Base-by-base conservation (phyloP, 192 early-diverging fungal genomes). In the Backusella psychrophila region DNA sequence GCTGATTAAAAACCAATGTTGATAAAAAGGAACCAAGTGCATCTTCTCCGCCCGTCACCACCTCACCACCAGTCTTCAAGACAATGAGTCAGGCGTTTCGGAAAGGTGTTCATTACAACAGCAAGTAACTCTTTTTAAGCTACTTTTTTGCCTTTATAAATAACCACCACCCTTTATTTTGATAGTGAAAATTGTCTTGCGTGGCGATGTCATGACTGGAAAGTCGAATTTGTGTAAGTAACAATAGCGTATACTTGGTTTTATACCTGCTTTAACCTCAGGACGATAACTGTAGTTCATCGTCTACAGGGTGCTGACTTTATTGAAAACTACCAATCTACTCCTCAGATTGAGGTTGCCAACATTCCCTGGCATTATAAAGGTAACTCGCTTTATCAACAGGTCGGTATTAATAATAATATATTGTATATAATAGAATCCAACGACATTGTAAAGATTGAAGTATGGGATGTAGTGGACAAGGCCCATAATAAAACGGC, bases 391-490 rank as follows among this genome's bases (percentile, higher is more conserved):
- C 14, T 1, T 52, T 21, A 19, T 38, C 38, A 39, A 11, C 38
- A 39, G 1, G 11, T 8, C 3, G 1, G 38, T 12, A 12, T 11
- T 39, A 39, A 11, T 38, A 0, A 31, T 1, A 2, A 33, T 33
- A 31, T 49, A 14, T 6, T 17, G 52, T 23, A 36, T 34, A 7
- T 36, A 36, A 11, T 63, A 88, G 87, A 85, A 31, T 83, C 84
- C 26, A 85, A 80, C 78, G 88, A 90, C 74, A 84, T 90, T 23
- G 88, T 90, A 72, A 90, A 90, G 73, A 84, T 90, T 29, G 88
- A 90, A 44, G 73, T 90, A 26, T 90, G 88, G 88, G 88, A 90
- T 80, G 85, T 90, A 1, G 88, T 90, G 4, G 88, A 90, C 71
- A 87, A 86, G 34, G 87, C 82, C 8, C 66, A 83, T 19, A 83